Percentiles rank a stretch among this genome's conserved stretches.
Conservation (phyloP, 148 eudicot species). For the Rhododendron ferrugineum region DNA sequence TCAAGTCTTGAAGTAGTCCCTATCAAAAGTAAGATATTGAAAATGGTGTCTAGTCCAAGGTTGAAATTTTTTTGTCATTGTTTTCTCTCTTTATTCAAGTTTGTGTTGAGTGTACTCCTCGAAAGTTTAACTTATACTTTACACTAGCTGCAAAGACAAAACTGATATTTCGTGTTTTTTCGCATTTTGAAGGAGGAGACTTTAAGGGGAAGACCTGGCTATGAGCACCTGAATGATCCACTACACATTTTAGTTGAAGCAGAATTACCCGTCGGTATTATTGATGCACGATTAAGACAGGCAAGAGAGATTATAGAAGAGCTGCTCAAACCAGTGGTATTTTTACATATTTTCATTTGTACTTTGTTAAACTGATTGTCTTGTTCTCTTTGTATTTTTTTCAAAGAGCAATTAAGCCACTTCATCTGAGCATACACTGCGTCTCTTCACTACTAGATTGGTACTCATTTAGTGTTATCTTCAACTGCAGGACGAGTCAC, state of each 20-base stretch:
- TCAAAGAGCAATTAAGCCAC: neutral
- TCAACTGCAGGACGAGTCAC: conserved; percentile 38
- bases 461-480: neutral
- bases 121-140: neutral
- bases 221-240: conserved; percentile 48
- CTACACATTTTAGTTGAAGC: conserved; percentile 45
- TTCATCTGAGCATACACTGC: neutral
- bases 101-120: neutral
- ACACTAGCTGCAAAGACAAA: neutral
- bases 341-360: neutral
- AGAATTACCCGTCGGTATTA: conserved; percentile 31
- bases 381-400: too few relatives aligned
- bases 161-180: neutral
- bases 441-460: neutral
- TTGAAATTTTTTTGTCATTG: neutral
- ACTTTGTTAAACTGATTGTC: neutral
- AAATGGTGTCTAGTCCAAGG: neutral
- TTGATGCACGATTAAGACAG: conserved; percentile 37
- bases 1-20: neutral
- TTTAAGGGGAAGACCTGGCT: conserved; percentile 46
- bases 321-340: conserved; percentile 43
- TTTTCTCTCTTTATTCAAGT: neutral
- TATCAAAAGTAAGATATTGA: neutral
- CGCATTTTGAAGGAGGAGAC: conserved; percentile 31
- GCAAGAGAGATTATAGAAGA: conserved; percentile 48